Evolutionary conservation across 345 rosid genomes (phyloP), one percentile per base, ranked within the genome.

Genomic region (Capsella bursapastoris): DNA sequence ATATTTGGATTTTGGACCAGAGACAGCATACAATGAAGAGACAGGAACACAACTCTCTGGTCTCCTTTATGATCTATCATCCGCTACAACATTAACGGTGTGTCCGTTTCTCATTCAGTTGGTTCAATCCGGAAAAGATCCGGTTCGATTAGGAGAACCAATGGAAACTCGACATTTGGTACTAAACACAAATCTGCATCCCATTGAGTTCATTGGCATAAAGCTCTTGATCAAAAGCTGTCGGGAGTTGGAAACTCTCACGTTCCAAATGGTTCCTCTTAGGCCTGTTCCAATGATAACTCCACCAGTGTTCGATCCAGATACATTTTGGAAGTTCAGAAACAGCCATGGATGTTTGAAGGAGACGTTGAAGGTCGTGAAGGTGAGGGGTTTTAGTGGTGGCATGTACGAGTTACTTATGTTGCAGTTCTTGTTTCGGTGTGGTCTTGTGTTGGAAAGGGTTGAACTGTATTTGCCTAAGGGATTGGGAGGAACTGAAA

Each of bases 351-450:
- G 7, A 50, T 73, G 77, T 56, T 11, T 73, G 58, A 45, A n/a
- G 38, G n/a, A 34, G 16, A 73, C 32, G n/a, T n/a, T 73, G 0
- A 64, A 65, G 50, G 43, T 56, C 2, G 71, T 73, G 45, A 50
- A 64, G 14, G 8, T 73, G 12, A 64, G 10, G 40, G 8, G n/a
- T 7, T 73, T 73, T 8, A 44, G 7, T 18, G 49, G 64, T 4
- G 38, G 47, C 0, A 6, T 18, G 48, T 34, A 31, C 13, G 71
- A 44, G 49, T 14, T 56, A 8, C 2, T 1, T 12, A 0, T 72
- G 0, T 52, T 72, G 13, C 31, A 10, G 47, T 72, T 16, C 34
- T n/a, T 73, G 64, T 53, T 64, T 4, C 2, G 16, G 38, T 22
- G 6, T 50, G 48, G 70, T 22, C 28, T 11, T 18, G 56, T 72